These are phyloP conservation scores for Actinidia arguta DNA, from an alignment of 179 eudicot species.

Conservation along the genomic window DNA sequence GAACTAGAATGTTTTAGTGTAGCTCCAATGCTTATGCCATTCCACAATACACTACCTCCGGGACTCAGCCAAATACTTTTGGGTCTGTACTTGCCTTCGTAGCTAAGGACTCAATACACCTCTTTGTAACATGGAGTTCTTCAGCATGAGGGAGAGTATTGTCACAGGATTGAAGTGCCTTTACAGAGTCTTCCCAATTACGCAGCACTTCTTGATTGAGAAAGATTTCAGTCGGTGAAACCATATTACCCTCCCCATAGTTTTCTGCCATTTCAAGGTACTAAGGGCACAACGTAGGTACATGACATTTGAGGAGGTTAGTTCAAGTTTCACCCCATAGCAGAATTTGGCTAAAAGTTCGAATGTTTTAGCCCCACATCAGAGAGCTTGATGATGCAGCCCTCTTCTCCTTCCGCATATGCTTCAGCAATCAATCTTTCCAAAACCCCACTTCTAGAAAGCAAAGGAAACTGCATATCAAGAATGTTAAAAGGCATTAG, in stretches of 20 bases:
- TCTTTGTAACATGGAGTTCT: constrained; percentile 59
- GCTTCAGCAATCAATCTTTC: constrained; percentile 75
- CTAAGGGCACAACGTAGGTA: constrained; percentile 81
- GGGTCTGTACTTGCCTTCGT: constrained; percentile 82
- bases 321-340: constrained; percentile 87
- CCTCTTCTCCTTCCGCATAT: constrained; percentile 56
- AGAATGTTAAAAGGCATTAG: background rate
- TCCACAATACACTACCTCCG: constrained; percentile 72
- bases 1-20: constrained; percentile 46
- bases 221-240: constrained; percentile 75
- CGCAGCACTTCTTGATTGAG: constrained; percentile 70
- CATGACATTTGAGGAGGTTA: constrained; percentile 76
- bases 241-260: constrained; percentile 85
- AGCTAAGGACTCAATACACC: constrained; percentile 82
- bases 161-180: constrained; percentile 75
- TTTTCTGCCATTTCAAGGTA: constrained; percentile 91
- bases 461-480: constrained; percentile 78
- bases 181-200: constrained; percentile 82
- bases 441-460: constrained; percentile 87
- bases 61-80: constrained; percentile 73
- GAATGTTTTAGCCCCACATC: constrained; percentile 87
- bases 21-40: constrained; percentile 80
- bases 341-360: constrained; percentile 86
- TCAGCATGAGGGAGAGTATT: constrained; percentile 71
- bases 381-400: constrained; percentile 55